Evolutionary conservation across 805 yeast genomes (phyloP), one percentile per base, ranked within the genome.

Genomic region (Spathaspora sp.): DNA sequence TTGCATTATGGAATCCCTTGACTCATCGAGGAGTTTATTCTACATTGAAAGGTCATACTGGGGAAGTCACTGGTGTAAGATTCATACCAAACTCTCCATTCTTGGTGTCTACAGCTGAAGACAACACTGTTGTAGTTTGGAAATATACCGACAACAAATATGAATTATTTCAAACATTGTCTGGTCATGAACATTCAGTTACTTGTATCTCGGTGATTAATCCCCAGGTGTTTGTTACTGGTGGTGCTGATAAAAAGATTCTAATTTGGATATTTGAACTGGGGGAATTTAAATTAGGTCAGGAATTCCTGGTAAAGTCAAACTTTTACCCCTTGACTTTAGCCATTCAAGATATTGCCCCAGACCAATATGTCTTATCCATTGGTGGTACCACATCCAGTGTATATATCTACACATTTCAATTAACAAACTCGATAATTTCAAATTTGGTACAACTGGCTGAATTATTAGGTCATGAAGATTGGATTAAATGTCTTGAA

Each of bases 401-500:
- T 31, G 61, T 92, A 5, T 82, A 76, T 52, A 74, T 89, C 4
- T 82, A 81, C 58, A 66, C 85, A 0, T 78, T 83, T 60, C 56
- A 10, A 47, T 65, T 1, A 52, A 56, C 1, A 47, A 20, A 0
- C 51, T 56, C 1, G n/a, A 20, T 8, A 19, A 23, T 23, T 1
- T 48, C 5, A 46, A 51, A 3, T 5, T 69, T 77, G 42, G 49
- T 59, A 8, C 72, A 70, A 49, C 72, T 76, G 29, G 87, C 91
- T 0, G 70, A 70, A 8, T 68, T 94, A 32, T 78, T 83, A 26
- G 99, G 99, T 4, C 99, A 94, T 65, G 99, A 94, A 68, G 97
- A 92, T 67, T 94, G 99, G 99, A 81, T 94, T 48, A 87, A 87
- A 63, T 77, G 89, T 12, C 68, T 94, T 29, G 77, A 83, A 1